Conservation (phyloP, 2,329 filamentous ascomycete genomes). For the Diaporthe sp. region DNA sequence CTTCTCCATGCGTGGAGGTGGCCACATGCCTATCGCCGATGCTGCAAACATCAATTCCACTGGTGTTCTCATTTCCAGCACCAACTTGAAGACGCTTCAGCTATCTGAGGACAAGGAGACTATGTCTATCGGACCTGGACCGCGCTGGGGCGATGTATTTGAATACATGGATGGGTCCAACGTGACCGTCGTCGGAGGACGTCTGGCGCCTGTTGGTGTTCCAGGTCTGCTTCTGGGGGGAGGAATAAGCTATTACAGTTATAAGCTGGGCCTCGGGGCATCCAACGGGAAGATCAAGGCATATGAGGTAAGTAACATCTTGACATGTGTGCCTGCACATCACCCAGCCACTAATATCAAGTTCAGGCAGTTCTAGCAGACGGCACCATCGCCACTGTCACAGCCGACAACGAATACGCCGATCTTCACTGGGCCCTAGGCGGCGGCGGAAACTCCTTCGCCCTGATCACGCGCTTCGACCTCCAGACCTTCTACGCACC, state of each 20-base stretch:
- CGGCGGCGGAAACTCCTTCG: conserved; percentile 43
- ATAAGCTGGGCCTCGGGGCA: neutral
- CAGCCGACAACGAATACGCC: conserved; percentile 39
- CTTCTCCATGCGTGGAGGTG: conserved; percentile 44
- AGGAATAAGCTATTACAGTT: conserved; percentile 45
- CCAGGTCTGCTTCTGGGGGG: conserved; percentile 45
- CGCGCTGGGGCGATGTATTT: conserved; percentile 46
- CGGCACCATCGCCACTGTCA: conserved; percentile 41
- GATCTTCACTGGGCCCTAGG: conserved; percentile 45
- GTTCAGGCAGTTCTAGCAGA: conserved; percentile 39
- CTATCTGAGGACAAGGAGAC: conserved; percentile 43
- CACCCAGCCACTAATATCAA: neutral
- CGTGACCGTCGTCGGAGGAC: conserved; percentile 41
- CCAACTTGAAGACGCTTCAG: conserved; percentile 44
- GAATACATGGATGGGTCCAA: conserved; percentile 39
- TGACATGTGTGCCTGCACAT: neutral
- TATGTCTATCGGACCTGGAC: conserved; percentile 45
- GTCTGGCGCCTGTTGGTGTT: conserved; percentile 44
- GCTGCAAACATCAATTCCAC: conserved; percentile 40
- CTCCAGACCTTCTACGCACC: conserved; percentile 37
- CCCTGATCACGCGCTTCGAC: conserved; percentile 45
- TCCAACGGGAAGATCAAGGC: conserved; percentile 14
- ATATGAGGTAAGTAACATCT: neutral
- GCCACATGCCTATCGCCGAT: conserved; percentile 43
- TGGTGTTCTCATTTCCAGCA: conserved; percentile 50